Evolutionary conservation across 306 rosid species (phyloP).

Genomic region (Sicyos edulis): DNA sequence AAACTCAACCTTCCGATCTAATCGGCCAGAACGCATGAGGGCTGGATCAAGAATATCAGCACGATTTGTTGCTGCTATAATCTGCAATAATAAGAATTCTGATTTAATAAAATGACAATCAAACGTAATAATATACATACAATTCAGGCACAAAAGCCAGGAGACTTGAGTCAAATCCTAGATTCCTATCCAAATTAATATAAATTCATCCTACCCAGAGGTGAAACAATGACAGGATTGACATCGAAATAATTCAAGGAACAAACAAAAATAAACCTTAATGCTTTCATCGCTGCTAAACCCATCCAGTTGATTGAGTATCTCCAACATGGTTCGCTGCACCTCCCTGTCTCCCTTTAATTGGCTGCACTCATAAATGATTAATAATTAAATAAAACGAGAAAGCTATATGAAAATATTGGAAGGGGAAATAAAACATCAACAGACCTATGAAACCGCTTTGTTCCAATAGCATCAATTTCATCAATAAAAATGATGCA

Average conservation of each 20-base stretch:
- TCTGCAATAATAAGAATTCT: constrained; percentile 35
- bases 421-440: not conserved
- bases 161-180: not conserved
- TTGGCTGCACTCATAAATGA: constrained; percentile 47
- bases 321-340: constrained; percentile 89
- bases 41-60: constrained; percentile 98
- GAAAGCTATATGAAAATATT: not conserved
- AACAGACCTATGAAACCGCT: constrained; percentile 88
- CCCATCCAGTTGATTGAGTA: constrained; percentile 96
- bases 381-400: not conserved
- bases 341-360: constrained; percentile 98
- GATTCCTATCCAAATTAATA: not conserved
- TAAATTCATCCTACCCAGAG: not conserved
- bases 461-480: constrained; percentile 96
- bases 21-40: constrained; percentile 95
- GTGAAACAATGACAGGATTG: not conserved
- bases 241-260: not conserved
- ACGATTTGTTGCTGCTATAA: constrained; percentile 97
- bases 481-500: constrained; percentile 96
- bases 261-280: constrained; percentile 43
- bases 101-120: constrained; percentile 2
- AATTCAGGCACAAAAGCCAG: not conserved
- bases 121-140: not conserved
- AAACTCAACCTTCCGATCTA: constrained; percentile 96
- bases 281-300: constrained; percentile 88